Base-by-base conservation (phyloP, 148 eudicot genomes). In the Amaranthus cruentus region DNA sequence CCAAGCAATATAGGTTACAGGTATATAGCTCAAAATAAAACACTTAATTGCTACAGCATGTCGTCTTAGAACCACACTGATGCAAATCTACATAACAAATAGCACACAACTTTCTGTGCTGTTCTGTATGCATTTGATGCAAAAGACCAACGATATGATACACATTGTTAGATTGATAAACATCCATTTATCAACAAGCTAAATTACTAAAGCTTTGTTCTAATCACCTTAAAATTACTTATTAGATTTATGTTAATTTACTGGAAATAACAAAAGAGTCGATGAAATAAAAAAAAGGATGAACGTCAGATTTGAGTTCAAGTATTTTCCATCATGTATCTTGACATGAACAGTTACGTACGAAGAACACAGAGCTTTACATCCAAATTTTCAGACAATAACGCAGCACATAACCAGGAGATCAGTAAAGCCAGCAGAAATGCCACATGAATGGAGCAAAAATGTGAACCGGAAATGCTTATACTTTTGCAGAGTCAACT, bases 271-370 rank as follows among this genome's bases (percentile, higher is more conserved):
- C 38, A 28, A 28, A 28, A 28, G 38, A 28, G 38, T 28, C 38
- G 1, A 28, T 28, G 38, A 28, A 28, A 28, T 28, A 28, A 28
- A 63, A 51, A 53, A 46, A 47, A 53, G 2, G 3, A 28, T 43
- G 62, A 28, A 64, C 62, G 44, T n/a, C 43, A 18, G 53, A 7
- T 74, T 52, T 11, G 58, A 54, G 72, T 53, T 8, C 11, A 56
- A 59, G 7, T 9, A 43, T n/a, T 44, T 55, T 46, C 59, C 62
- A 55, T 54, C 15, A 42, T 46, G 62, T 52, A 64, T 15, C 4
- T 64, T 52, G 47, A 62, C 63, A 74, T 70, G 71, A 66, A 55
- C 28, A 74, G 7, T 47, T 54, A 64, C 52, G 56, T 64, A 14
- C 50, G 43, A 43, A 7, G 47, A 47, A 9, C 21, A 55, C 14